phyloP scores from a whole-genome alignment of 73 alveolate genomes.

The Urostyla sp. region DNA sequence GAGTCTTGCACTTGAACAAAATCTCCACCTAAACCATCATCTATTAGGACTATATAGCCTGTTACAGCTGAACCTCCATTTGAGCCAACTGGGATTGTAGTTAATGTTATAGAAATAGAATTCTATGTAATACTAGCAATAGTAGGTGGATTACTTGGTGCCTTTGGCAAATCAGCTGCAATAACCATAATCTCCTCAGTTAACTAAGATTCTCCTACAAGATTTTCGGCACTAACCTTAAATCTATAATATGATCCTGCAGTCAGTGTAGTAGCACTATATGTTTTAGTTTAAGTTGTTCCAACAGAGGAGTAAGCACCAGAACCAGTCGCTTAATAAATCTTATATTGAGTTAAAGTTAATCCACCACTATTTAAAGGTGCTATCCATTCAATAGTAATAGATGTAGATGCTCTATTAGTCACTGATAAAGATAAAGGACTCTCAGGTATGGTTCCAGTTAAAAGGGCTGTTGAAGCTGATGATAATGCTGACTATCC shows the following conservation, averaged over 20 bases:
- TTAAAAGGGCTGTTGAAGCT: constrained; percentile 35
- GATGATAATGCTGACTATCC: constrained; percentile 51
- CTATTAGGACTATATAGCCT: constrained; percentile 66
- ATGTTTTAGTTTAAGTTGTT: constrained; percentile 51
- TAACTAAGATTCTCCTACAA: constrained; percentile 46
- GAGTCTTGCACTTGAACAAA: constrained; percentile 55
- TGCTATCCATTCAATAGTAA: constrained; percentile 73
- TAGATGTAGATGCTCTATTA: constrained; percentile 44
- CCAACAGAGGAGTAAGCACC: constrained; percentile 55
- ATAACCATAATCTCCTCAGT: constrained; percentile 49
- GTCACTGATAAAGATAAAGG: constrained; percentile 38
- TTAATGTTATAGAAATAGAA: constrained; percentile 28
- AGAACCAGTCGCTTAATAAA: constrained; percentile 59
- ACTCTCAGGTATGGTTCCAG: constrained; percentile 53
- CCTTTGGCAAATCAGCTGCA: constrained; percentile 70
- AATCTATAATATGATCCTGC: constrained; percentile 55
- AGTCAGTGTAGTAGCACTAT: constrained; percentile 28
- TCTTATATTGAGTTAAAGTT: constrained; percentile 64
- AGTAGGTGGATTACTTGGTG: constrained; percentile 68
- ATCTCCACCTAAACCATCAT: constrained; percentile 71
- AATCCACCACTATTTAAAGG: constrained; percentile 78
- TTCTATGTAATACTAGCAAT: constrained; percentile 21
- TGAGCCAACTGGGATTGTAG: constrained; percentile 34
- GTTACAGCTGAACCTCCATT: constrained; percentile 71
- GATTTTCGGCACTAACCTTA: constrained; percentile 60